A percentile compares a stretch with the other conserved stretches of the same genome.
These are phyloP conservation scores for Corniculantispora saksenae DNA, from an alignment of 2,329 filamentous ascomycete species.

Conservation along the genomic window DNA sequence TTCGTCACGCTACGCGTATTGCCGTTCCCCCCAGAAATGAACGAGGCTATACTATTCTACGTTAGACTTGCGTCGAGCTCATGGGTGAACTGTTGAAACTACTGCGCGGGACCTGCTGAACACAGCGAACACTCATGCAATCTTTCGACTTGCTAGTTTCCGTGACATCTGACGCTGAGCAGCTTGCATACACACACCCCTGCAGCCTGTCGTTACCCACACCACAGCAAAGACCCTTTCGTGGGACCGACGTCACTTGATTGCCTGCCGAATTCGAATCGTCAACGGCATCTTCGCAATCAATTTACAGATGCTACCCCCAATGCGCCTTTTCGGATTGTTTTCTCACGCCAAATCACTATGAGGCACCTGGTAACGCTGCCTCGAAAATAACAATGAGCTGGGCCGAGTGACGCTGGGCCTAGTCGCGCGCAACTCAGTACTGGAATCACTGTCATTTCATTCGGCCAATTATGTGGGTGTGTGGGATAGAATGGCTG, in stretches of 20 bases:
- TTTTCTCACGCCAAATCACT: too few species aligned
- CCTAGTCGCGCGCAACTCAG: too few species aligned
- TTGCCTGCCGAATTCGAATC: neutral
- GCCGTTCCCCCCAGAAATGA: neutral
- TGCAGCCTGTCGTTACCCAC: conserved; percentile 1
- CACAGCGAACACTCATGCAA: too few species aligned
- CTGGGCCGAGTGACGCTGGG: too few species aligned
- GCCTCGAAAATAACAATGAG: too few species aligned
- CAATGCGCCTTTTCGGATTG: too few species aligned
- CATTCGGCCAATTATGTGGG: neutral
- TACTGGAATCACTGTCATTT: too few species aligned
- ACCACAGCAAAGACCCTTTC: neutral
- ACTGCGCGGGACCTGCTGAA: neutral
- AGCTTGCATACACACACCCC: neutral
- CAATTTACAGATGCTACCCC: too few species aligned
- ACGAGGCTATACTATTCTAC: neutral
- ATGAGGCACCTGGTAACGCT: too few species aligned
- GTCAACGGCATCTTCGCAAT: neutral
- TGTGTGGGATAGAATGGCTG: conserved; percentile 7
- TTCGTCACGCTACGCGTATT: neutral
- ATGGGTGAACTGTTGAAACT: neutral
- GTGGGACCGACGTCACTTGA: conserved; percentile 12
- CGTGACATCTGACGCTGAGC: neutral
- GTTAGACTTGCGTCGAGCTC: neutral
- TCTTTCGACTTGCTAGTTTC: too few species aligned